A percentile compares a stretch with the other conserved stretches of the same genome.
Evolutionary conservation across 2,329 filamentous ascomycete species (phyloP).

Genomic region (Emydomyces testavorans): DNA sequence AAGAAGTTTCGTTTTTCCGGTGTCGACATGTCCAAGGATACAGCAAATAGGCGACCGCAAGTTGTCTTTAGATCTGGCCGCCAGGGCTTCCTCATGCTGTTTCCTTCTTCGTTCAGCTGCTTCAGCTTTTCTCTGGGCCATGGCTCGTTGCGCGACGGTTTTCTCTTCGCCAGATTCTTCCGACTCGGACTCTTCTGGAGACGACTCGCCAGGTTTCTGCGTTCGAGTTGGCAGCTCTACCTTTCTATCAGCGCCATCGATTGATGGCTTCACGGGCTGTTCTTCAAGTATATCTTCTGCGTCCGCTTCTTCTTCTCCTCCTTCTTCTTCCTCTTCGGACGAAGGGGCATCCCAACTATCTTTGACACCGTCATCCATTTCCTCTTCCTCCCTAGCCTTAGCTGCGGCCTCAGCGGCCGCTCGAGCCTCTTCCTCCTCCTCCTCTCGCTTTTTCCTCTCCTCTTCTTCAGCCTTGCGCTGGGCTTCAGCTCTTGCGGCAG

Average conservation of each 20-base stretch:
- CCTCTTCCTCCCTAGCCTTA: slow-evolving; percentile 74
- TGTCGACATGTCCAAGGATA: slow-evolving; percentile 99
- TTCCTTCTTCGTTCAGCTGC: slow-evolving; percentile 79
- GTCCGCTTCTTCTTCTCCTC: slow-evolving; percentile 43
- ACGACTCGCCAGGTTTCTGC: slow-evolving; percentile 24
- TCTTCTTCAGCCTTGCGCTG: slow-evolving; percentile 43
- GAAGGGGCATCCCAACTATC: slow-evolving; percentile 76
- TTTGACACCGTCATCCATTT: slow-evolving; percentile 67
- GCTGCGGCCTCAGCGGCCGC: slow-evolving; percentile 54
- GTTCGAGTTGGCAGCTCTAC: slow-evolving; percentile 16
- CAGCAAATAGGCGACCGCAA: slow-evolving; percentile 97
- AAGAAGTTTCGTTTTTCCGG: slow-evolving; percentile 96
- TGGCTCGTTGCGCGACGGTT: slow-evolving; percentile 60
- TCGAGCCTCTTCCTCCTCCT: slow-evolving; percentile 67
- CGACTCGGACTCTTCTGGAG: slow-evolving; percentile 36
- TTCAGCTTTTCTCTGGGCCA: slow-evolving; percentile 71
- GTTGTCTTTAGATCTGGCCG: slow-evolving; percentile 84
- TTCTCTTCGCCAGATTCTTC: slow-evolving; percentile 49
- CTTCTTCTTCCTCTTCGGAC: slow-evolving; percentile 51
- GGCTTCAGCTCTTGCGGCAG: slow-evolving; percentile 37
- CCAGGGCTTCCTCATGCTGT: slow-evolving; percentile 81
- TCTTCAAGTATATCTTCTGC: too few species aligned
- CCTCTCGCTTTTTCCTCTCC: slow-evolving; percentile 48
- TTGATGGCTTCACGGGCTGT: too few species aligned
- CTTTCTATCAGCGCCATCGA: slow-evolving; percentile 1